Base-by-base conservation (phyloP, 2,329 filamentous ascomycete genomes). In the Mariannaea elegans region DNA sequence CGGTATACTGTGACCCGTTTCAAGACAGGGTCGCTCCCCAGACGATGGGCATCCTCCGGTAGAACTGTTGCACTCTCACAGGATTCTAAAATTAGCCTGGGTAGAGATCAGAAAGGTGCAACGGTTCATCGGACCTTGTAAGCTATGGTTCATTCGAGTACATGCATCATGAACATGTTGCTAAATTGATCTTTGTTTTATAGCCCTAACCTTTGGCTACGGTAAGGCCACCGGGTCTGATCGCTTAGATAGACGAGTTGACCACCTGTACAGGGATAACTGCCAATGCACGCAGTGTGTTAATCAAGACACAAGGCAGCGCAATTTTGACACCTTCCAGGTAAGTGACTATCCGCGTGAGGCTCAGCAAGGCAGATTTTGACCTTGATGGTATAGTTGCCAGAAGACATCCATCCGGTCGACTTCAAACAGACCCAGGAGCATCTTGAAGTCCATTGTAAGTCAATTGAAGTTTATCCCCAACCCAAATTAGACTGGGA, bases 211-310 rank as follows among this genome's bases (percentile, higher is more conserved):
- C 19, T 73, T 24, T 73, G 71, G 71, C 61, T 73, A 29, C 68
- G 71, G 71, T 73, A 63, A 52, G 67, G 12, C 42, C 54, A 50
- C 47, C 23, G 23, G 9, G 16, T 49, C 7, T 48, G 29, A 41
- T 34, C 55, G 38, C 29, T 46, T 50, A 42, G 36, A 29, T n/a
- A n/a, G 34, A 53, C 53, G 47, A 27, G 39, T 57, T 66, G 50
- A 68, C 48, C 42, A 18, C 9, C 21, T 44, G 24, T 49, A 4
- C 31, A 79, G 79, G 19, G 79, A 81, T 54, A 81, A 80, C 47
- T 81, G 79, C 61, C 76, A 76, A n/a, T 81, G 79, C 62, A 66
- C 58, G 2, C 48, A 72, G 45, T 81, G 79, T 49, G 73, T 81
- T 14, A 78, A 81, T 44, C 73, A 75, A 46, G 75, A 78, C 41